Conservation (phyloP, 2,329 filamentous ascomycete genomes). For the Cladosporium sp. region DNA sequence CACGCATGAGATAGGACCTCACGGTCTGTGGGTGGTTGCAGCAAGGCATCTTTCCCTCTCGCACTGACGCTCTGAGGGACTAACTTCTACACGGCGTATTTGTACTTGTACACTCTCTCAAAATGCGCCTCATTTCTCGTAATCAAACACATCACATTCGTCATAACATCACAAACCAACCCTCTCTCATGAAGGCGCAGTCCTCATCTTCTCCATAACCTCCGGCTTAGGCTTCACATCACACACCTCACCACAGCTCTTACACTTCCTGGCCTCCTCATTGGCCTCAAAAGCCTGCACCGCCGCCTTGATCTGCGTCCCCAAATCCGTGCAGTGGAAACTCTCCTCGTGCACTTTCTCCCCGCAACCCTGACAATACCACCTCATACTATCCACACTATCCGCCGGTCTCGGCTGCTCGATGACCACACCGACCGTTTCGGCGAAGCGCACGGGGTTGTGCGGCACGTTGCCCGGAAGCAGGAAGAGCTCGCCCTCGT, state of each 20-base stretch:
- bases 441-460: constrained; percentile 87
- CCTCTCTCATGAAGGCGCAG: constrained; percentile 8
- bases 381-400: constrained; percentile 74
- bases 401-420: constrained; percentile 74
- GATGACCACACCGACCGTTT: constrained; percentile 91
- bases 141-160: not conserved
- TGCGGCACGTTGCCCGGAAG: constrained; percentile 93
- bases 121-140: not conserved
- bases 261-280: constrained; percentile 68
- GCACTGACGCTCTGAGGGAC: not conserved
- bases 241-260: constrained; percentile 70
- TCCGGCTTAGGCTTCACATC: constrained; percentile 58
- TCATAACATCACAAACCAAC: not conserved
- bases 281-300: constrained; percentile 76
- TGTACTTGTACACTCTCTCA: not conserved
- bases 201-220: constrained; percentile 33
- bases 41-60: too few relatives aligned
- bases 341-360: constrained; percentile 76
- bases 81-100: not conserved
- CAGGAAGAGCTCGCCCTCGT: constrained; percentile 90
- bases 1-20: not conserved
- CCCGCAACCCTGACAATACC: constrained; percentile 77
- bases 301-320: constrained; percentile 89
- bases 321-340: constrained; percentile 86
- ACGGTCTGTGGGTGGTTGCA: not conserved